Percentiles rank a stretch among this genome's conserved stretches.
Conservation (phyloP, 1,284 basidiomycete genomes). For the Tausonia pullulans region DNA sequence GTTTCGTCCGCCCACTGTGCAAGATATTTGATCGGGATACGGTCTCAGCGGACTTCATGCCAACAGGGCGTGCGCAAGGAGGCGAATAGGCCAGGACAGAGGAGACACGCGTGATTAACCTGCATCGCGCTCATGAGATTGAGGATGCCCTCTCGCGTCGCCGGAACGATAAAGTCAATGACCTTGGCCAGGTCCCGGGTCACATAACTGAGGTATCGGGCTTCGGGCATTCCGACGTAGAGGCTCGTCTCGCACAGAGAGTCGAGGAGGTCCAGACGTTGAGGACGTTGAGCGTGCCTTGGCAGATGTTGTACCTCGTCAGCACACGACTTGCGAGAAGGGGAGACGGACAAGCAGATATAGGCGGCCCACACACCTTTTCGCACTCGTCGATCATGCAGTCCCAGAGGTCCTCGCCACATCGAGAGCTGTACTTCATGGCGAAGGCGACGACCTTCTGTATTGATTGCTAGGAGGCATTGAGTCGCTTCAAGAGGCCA, state of each 20-base stretch:
- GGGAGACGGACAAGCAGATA: not conserved
- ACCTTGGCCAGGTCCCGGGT: slow-evolving; percentile 59
- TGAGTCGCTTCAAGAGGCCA: slow-evolving; percentile 55
- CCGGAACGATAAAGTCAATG: slow-evolving; percentile 70
- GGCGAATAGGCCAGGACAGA: not conserved
- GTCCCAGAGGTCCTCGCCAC: slow-evolving; percentile 88
- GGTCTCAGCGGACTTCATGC: not conserved
- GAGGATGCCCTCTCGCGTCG: slow-evolving; percentile 64
- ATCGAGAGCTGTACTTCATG: slow-evolving; percentile 66
- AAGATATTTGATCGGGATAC: slow-evolving; percentile 48
- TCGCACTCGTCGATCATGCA: slow-evolving; percentile 81
- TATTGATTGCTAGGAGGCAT: slow-evolving; percentile 82
- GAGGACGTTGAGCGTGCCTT: slow-evolving; percentile 80
- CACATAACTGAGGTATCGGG: slow-evolving; percentile 59
- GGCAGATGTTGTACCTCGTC: not conserved
- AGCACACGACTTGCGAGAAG: slow-evolving; percentile 9
- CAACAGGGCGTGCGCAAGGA: not conserved
- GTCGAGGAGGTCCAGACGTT: slow-evolving; percentile 89
- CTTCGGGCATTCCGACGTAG: slow-evolving; percentile 19
- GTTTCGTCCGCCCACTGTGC: slow-evolving; percentile 72
- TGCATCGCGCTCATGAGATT: slow-evolving; percentile 76
- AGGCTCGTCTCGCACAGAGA: slow-evolving; percentile 68
- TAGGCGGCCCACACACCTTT: slow-evolving; percentile 44
- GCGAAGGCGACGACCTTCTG: slow-evolving; percentile 79
- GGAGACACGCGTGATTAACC: slow-evolving; percentile 36